These are phyloP conservation scores for Fomitopsis schrenkii DNA, from an alignment of 1,284 basidiomycete species.

Conservation along the genomic window DNA sequence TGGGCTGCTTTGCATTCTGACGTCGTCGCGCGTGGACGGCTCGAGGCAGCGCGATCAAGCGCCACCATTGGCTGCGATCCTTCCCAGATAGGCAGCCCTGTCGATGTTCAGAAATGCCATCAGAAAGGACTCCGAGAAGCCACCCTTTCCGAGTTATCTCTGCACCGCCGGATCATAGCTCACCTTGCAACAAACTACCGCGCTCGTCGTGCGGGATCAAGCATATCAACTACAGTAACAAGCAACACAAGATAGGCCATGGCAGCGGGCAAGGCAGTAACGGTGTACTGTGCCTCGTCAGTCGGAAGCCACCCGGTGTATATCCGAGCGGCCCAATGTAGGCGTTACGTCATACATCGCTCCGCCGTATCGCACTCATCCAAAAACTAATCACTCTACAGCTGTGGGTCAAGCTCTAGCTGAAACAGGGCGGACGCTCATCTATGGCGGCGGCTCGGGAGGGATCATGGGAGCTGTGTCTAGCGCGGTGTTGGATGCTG, in stretches of 20 bases:
- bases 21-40: background rate
- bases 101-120: background rate
- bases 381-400: conserved; percentile 21
- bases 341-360: conserved; percentile 24
- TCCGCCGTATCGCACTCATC: background rate
- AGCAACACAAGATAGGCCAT: background rate
- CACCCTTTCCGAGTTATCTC: background rate
- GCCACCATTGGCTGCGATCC: background rate
- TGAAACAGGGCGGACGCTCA: conserved; percentile 55
- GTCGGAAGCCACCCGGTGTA: conserved; percentile 60
- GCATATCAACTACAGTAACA: background rate
- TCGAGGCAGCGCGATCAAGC: background rate
- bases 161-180: background rate
- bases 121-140: background rate
- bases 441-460: conserved; percentile 84
- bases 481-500: conserved; percentile 57
- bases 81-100: background rate
- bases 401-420: conserved; percentile 77
- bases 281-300: conserved; percentile 81
- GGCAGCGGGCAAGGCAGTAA: conserved; percentile 39
- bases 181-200: background rate
- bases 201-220: too few species aligned
- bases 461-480: conserved; percentile 91
- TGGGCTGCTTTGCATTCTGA: background rate
- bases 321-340: conserved; percentile 66